phyloP scores from a whole-genome alignment of 2,329 filamentous ascomycete species.

The Colletotrichum eremochloae region DNA sequence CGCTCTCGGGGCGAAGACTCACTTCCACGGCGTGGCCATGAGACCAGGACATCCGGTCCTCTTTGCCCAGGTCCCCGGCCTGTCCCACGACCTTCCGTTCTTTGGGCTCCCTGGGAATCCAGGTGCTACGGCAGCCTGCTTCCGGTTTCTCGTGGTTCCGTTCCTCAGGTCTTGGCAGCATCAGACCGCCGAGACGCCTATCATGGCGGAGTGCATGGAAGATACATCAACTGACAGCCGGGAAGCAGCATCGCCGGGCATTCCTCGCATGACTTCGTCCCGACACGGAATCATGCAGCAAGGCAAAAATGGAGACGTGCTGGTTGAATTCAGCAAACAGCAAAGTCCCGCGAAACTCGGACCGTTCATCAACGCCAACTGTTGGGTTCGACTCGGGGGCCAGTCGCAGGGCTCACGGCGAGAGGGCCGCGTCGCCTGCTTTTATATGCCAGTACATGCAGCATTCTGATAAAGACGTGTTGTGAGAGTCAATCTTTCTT shows the following conservation, averaged over 20 bases:
- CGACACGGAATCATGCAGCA: background rate
- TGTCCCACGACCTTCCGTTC: background rate
- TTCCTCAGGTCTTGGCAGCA: background rate
- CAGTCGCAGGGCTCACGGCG: background rate
- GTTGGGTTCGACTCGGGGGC: conserved; percentile 6
- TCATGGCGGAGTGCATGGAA: background rate
- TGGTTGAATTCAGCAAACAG: conserved; percentile 6
- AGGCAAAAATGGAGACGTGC: background rate
- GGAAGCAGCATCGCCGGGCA: background rate
- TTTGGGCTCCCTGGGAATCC: conserved; percentile 10
- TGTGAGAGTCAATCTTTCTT: background rate
- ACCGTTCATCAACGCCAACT: conserved; percentile 5
- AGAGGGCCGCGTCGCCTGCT: background rate
- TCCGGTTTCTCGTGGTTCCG: conserved; percentile 2
- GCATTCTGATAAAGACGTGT: background rate
- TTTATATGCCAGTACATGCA: background rate
- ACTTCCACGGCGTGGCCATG: background rate
- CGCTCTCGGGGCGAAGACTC: background rate
- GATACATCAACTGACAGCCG: background rate
- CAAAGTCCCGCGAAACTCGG: conserved; percentile 17
- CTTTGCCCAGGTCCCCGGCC: background rate
- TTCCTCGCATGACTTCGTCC: background rate
- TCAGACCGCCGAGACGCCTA: background rate
- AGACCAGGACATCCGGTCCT: conserved; percentile 1
- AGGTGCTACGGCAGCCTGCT: conserved; percentile 4